Conservation (phyloP, 371 early-diverging fungal species). For the Mucor saturninus region DNA sequence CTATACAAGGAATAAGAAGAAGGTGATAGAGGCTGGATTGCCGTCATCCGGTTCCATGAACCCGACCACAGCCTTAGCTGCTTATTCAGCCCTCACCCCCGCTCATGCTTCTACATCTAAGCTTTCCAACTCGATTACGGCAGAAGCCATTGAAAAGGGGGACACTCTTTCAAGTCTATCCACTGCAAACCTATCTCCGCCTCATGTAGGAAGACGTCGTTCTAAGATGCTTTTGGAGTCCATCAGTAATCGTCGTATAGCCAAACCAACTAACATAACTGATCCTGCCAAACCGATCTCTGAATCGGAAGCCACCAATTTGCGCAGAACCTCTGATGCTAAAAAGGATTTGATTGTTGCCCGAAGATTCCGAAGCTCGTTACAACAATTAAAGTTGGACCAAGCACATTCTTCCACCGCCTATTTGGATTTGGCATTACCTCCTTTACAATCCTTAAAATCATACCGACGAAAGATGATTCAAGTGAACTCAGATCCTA, state of each 20-base stretch:
- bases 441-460: conserved; percentile 26
- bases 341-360: conserved; percentile 29
- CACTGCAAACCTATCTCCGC: background rate
- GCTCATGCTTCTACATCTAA: conserved; percentile 5
- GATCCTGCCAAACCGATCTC: conserved; percentile 4
- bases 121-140: conserved; percentile 14
- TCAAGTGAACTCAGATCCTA: conserved; percentile 17
- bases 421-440: conserved; percentile 45
- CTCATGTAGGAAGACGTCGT: conserved; percentile 9
- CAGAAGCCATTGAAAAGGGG: conserved; percentile 24
- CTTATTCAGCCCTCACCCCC: background rate
- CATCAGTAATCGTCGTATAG: conserved; percentile 29
- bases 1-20: conserved; percentile 48
- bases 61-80: background rate
- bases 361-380: conserved; percentile 22
- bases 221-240: conserved; percentile 24
- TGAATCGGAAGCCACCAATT: conserved; percentile 16
- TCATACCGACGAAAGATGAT: conserved; percentile 29
- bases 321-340: conserved; percentile 19
- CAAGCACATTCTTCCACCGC: conserved; percentile 38
- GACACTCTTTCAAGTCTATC: conserved; percentile 10
- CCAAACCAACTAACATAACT: background rate
- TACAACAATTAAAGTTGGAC: conserved; percentile 28
- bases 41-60: background rate
- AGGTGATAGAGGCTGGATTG: background rate